Base-by-base conservation (phyloP, 148 eudicot genomes). In the Rhododendron molle region DNA sequence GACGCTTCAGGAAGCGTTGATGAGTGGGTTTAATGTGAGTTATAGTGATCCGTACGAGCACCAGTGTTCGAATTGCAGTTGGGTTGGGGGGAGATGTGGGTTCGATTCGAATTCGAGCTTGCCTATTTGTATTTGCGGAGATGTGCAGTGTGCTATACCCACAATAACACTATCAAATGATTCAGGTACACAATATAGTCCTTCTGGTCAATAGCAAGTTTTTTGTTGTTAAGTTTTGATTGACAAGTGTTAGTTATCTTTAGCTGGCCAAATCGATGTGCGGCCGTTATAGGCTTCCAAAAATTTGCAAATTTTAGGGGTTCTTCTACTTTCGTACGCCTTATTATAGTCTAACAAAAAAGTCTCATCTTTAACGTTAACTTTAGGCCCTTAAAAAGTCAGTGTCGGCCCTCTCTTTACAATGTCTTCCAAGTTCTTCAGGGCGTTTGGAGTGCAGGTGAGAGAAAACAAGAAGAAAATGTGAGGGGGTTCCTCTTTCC, bases 51-150 rank as follows among this genome's bases (percentile, higher is more conserved):
- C 88, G 2, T 83, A 79, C 18, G 83, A 71, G 62, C 56, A 60
- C 2, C 47, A 20, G 81, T 91, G 93, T 85, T 81, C 30, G 9
- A 54, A 86, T n/a, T 91, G 93, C 81, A 40, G 0, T 5, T 18
- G 23, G 32, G 32, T 18, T 26, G 90, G 89, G 13, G 89, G 86
- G 34, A 62, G 50, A 56, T 91, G 93, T 38, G 91, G 90, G 38
- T 88, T 87, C 58, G 86, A 84, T n/a, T 4, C 78, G 14, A 47
- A 38, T 67, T 50, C 65, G 50, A 38, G 50, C 20, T 30, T 52
- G 79, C 78, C 82, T 16, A 56, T 88, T 83, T 91, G 93, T 82
- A 85, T 89, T 88, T 89, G 90, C 72, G 86, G 76, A 5, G 84
- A 88, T 81, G 83, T 38, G 49, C 58, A 56, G 15, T 91, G 93